Evolutionary conservation across 1,139 yeast genomes (phyloP), one percentile per base, ranked within the genome.

Genomic region (Hanseniaspora sp.): DNA sequence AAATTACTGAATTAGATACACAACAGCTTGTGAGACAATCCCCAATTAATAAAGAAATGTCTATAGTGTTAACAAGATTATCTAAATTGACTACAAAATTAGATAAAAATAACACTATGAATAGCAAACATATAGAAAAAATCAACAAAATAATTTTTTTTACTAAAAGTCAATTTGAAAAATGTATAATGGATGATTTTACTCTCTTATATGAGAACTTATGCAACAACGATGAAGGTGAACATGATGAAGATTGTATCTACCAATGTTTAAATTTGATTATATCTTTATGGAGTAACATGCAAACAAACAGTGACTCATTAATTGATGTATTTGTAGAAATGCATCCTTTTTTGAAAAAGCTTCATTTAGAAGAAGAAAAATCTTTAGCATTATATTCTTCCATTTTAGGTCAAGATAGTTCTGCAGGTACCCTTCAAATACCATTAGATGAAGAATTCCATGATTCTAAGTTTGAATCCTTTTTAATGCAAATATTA

Each of bases 401-500:
- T 17, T 33, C 48, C 8, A 18, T 45, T 34, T 34, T 45, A 15
- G 12, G 12, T 3, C 13, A n/a, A 5, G 23, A 9, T 5, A 29
- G 17, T 31, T 5, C 15, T 15, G 3, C 9, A 18, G 23, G 17
- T 12, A 34, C 29, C 15, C n/a, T 31, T 15, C 17, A 44, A 23
- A 38, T 37, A 12, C 28, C 29, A 13, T 17, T 51, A 17, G 13
- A 29, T 31, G 15, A 29, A 12, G 42, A 46, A 2, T 51, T 37
- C 30, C 48, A 51, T 42, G 54, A 51, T 44, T 12, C 12, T 3
- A 51, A 44, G n/a, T 51, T 51, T 35, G 48, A 37, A n/a, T 18
- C 30, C 2, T 51, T 44, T 33, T 13, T 44, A 8, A 31, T 30
- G 12, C 45, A 51, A 5, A 51, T 51, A 15, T 28, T 48, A n/a